phyloP scores from a whole-genome alignment of 495 filamentous ascomycete genomes.

The Glarea lozoyensis region DNA sequence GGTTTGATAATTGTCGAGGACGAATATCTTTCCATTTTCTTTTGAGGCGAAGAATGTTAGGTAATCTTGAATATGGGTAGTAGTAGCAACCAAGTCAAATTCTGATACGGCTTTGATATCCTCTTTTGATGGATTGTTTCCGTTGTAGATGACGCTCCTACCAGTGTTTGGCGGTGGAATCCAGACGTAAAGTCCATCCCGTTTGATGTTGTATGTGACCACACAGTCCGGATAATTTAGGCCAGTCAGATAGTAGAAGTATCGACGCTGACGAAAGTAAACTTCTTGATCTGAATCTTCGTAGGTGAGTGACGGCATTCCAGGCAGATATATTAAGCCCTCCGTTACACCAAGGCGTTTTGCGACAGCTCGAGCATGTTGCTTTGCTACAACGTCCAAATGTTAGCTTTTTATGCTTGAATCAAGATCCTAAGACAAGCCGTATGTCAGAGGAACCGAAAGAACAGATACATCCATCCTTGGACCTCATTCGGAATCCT shows the following conservation, averaged over 20 bases:
- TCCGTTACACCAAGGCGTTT: slow-evolving; percentile 48
- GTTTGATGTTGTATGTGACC: slow-evolving; percentile 53
- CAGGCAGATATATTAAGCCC: slow-evolving; percentile 57
- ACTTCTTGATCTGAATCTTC: slow-evolving; percentile 51
- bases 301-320: slow-evolving; percentile 35
- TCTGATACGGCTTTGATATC: slow-evolving; percentile 72
- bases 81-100: slow-evolving; percentile 60
- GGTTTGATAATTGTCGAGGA: slow-evolving; percentile 24
- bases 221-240: slow-evolving; percentile 50
- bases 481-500: no score
- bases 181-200: slow-evolving; percentile 49
- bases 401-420: no score
- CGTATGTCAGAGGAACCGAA: no score
- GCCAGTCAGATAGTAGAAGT: slow-evolving; percentile 65
- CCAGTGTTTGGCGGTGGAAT: slow-evolving; percentile 48
- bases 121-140: slow-evolving; percentile 42
- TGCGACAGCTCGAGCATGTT: slow-evolving; percentile 67
- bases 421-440: no score
- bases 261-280: slow-evolving; percentile 55
- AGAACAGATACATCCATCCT: no score
- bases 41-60: slow-evolving; percentile 26
- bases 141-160: slow-evolving; percentile 48
- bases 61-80: slow-evolving; percentile 26
- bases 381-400: slow-evolving; percentile 75
- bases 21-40: slow-evolving; percentile 29